A percentile compares a stretch with the other conserved stretches of the same genome.
These are phyloP conservation scores for Fusarium algeriense DNA, from an alignment of 2,329 filamentous ascomycete species.

Conservation along the genomic window DNA sequence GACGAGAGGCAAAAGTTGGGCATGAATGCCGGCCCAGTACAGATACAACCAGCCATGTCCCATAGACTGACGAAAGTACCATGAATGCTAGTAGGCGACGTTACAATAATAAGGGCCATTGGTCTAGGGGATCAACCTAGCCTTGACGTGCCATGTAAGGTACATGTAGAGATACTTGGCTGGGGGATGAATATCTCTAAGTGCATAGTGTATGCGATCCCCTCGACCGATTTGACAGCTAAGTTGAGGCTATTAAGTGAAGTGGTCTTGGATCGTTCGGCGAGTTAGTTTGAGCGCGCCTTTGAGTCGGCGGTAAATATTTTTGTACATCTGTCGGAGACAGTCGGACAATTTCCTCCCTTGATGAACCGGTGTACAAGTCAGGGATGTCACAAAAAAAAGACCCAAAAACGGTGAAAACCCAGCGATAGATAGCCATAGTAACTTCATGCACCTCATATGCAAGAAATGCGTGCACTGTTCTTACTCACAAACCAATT, in stretches of 20 bases:
- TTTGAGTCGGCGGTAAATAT: slow-evolving; percentile 36
- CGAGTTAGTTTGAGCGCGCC: slow-evolving; percentile 47
- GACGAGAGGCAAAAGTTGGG: slow-evolving; percentile 41
- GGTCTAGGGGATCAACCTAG: slow-evolving; percentile 14
- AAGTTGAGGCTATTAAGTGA: slow-evolving; percentile 21
- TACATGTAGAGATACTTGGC: slow-evolving; percentile 21
- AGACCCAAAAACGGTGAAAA: not conserved
- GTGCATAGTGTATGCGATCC: slow-evolving; percentile 25
- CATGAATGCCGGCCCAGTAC: slow-evolving; percentile 29
- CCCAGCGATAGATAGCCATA: not conserved
- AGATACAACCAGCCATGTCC: slow-evolving; percentile 22
- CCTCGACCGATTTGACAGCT: slow-evolving; percentile 41
- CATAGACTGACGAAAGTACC: slow-evolving; percentile 30
- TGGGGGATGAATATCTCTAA: slow-evolving; percentile 16
- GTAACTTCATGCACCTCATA: slow-evolving; percentile 31
- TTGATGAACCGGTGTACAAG: slow-evolving; percentile 5
- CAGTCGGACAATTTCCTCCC: not conserved
- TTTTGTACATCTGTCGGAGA: slow-evolving; percentile 8
- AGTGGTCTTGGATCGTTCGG: slow-evolving; percentile 32
- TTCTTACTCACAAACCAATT: slow-evolving; percentile 13
- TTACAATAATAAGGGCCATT: slow-evolving; percentile 20
- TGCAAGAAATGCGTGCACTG: slow-evolving; percentile 40
- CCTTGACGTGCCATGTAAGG: slow-evolving; percentile 14
- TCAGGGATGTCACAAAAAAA: not conserved
- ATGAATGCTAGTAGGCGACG: slow-evolving; percentile 33